A percentile compares a stretch with the other conserved stretches of the same genome.
These are phyloP conservation scores for Calocybe gambosa DNA, from an alignment of 1,284 basidiomycete genomes.

Conservation along the genomic window DNA sequence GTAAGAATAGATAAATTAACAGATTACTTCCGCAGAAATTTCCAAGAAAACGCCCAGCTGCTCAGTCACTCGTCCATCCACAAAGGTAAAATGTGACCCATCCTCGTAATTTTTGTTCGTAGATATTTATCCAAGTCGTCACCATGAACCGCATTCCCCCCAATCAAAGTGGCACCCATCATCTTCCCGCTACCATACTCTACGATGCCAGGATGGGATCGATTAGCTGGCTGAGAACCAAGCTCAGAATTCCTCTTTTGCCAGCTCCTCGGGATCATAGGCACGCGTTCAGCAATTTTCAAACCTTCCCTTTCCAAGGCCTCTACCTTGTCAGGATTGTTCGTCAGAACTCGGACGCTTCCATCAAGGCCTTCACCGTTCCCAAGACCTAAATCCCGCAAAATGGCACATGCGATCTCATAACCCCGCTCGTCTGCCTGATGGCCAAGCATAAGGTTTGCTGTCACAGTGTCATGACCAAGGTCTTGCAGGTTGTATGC, in stretches of 20 bases:
- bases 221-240: constrained; percentile 20
- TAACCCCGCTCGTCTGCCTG: constrained; percentile 93
- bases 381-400: constrained; percentile 82
- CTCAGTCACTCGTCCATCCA: constrained; percentile 32
- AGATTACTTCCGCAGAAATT: background rate
- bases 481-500: constrained; percentile 99
- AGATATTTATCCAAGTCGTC: constrained; percentile 94
- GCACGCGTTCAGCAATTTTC: constrained; percentile 76
- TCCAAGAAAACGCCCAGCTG: background rate
- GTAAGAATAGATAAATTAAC: background rate
- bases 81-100: constrained; percentile 90
- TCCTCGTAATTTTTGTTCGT: constrained; percentile 90
- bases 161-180: constrained; percentile 79
- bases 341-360: constrained; percentile 83
- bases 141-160: constrained; percentile 73
- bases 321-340: constrained; percentile 96
- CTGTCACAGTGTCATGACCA: constrained; percentile 96
- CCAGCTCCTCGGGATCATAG: constrained; percentile 96
- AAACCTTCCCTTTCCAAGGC: constrained; percentile 85
- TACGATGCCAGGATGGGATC: constrained; percentile 17
- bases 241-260: constrained; percentile 35
- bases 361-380: constrained; percentile 28
- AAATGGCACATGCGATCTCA: constrained; percentile 85
- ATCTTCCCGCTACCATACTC: constrained; percentile 39
- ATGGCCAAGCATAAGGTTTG: constrained; percentile 94